These are phyloP conservation scores for Coprinopsis marcescibilis DNA, from an alignment of 768 basidiomycete genomes.

Conservation along the genomic window DNA sequence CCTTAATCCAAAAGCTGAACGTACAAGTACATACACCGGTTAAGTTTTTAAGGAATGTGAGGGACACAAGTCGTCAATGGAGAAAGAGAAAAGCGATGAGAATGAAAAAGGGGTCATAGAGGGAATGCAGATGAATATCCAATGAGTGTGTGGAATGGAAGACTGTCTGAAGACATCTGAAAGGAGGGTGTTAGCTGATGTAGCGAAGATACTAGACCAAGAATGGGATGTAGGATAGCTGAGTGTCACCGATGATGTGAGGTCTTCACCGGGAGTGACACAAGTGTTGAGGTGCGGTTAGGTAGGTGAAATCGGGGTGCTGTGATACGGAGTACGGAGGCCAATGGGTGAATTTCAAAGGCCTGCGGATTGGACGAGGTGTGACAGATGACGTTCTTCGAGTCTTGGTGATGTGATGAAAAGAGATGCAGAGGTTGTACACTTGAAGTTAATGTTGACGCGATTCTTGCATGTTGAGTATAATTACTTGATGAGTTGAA, in stretches of 20 bases:
- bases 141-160: background rate
- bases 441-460: background rate
- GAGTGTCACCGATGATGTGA: no score
- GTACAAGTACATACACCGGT: background rate
- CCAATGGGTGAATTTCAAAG: background rate
- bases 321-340: no score
- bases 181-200: conserved; percentile 6
- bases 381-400: conserved; percentile 4
- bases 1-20: conserved; percentile 1
- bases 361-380: background rate
- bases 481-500: background rate
- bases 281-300: no score
- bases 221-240: background rate
- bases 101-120: background rate
- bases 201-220: background rate
- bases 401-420: conserved; percentile 1
- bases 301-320: no score
- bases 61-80: background rate
- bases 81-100: background rate
- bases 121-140: background rate
- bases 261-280: no score
- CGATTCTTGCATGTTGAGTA: background rate
- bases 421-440: background rate
- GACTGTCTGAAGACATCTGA: conserved; percentile 4
- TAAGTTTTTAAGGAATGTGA: conserved; percentile 2